Evolutionary conservation across 2,329 filamentous ascomycete genomes (phyloP).

Genomic region (Plectosphaerella plurivora): DNA sequence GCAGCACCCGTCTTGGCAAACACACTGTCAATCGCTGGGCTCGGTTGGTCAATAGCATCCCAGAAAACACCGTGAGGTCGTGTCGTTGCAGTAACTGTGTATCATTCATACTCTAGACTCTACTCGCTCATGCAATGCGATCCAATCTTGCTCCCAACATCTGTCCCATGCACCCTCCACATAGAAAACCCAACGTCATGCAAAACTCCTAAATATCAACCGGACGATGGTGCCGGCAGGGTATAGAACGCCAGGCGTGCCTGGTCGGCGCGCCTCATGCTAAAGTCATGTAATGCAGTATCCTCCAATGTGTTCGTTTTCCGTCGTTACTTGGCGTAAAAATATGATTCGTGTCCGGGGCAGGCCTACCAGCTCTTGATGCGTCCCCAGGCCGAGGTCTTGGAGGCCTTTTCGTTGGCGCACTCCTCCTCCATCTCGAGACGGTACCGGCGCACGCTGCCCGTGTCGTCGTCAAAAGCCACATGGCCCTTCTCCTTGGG

Average conservation of each 20-base stretch:
- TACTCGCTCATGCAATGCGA: too few species aligned
- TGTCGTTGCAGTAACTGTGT: too few species aligned
- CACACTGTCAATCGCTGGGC: too few species aligned
- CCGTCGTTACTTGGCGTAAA: neutral
- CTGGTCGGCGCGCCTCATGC: neutral
- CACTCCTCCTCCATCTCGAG: slow-evolving; percentile 40
- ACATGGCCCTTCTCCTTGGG: slow-evolving; percentile 43
- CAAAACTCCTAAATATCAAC: neutral
- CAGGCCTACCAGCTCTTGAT: slow-evolving; percentile 1
- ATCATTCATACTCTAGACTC: too few species aligned
- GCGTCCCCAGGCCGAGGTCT: neutral
- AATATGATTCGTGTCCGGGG: neutral
- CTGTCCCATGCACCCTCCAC: too few species aligned
- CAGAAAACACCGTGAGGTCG: too few species aligned
- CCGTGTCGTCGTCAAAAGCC: slow-evolving; percentile 57
- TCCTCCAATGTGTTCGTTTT: neutral
- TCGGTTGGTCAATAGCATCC: too few species aligned
- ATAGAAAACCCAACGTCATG: neutral
- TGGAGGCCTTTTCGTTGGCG: neutral
- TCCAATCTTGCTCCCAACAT: too few species aligned
- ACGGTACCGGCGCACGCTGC: slow-evolving; percentile 59
- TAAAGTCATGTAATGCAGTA: neutral
- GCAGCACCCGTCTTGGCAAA: too few species aligned
- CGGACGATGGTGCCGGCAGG: neutral
- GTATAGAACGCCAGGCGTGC: slow-evolving; percentile 3